These are phyloP conservation scores for Zymoseptoria tritici DNA, from an alignment of 2,329 filamentous ascomycete species.

Conservation along the genomic window DNA sequence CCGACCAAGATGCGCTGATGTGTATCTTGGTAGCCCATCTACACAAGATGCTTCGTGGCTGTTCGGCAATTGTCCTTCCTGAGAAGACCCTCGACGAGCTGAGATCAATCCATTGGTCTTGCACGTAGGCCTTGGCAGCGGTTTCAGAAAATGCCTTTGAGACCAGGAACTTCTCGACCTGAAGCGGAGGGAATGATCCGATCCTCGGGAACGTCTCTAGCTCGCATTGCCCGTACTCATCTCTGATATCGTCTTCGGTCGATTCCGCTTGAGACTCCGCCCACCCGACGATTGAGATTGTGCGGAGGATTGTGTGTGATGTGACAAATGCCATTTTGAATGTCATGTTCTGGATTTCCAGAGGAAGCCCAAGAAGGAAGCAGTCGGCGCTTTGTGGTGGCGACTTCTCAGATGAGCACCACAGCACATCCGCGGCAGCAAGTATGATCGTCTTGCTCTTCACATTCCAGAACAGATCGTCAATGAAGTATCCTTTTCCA, in stretches of 20 bases:
- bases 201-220: no score
- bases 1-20: no score
- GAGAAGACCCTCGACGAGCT: no score
- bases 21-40: no score
- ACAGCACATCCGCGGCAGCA: no score
- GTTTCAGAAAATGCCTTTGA: constrained; percentile 1
- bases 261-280: no score
- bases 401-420: no score
- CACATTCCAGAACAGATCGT: neutral
- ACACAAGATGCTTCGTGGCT: no score
- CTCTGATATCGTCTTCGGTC: no score
- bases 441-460: neutral
- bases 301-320: neutral
- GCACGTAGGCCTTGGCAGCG: neutral
- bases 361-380: neutral
- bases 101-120: neutral
- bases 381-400: neutral
- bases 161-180: neutral
- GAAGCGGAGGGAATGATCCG: neutral
- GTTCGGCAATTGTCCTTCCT: no score
- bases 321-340: neutral
- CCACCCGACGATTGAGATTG: neutral
- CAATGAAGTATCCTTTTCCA: neutral
- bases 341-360: neutral
- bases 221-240: no score